Evolutionary conservation across 768 basidiomycete genomes (phyloP), one percentile per base, ranked within the genome.

Genomic region (Chiua virens): DNA sequence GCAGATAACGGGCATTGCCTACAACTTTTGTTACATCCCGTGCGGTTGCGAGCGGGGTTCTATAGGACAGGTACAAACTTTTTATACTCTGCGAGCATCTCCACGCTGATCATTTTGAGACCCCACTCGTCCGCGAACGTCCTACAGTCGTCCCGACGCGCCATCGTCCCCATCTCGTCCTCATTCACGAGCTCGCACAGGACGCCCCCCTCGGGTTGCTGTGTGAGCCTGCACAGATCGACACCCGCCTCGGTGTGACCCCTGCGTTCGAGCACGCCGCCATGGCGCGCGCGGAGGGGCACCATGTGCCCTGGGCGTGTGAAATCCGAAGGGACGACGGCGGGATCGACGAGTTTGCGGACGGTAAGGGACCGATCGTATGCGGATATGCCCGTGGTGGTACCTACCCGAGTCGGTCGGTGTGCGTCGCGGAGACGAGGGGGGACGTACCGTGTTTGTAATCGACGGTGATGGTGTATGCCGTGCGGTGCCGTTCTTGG

Each of bases 101-200:
- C 94, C 7, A 99, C 88, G 52, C 89, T 95, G 63, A 99, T 92
- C 85, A 97, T 91, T 66, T 89, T 93, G 48, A 98, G 64, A 9
- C 92, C 89, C 87, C 89, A 94, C 21, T 78, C 74, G 69, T 92
- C 84, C 11, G 97, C 95, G 64, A 99, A 98, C 34, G 82, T 79
- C 55, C 92, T 79, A 64, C 95, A 96, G 61, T 94, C 95, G 62
- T 98, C 95, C 32, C 93, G 74, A 17, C 95, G 76, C n/a, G 94
- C 91, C 97, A 99, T 99, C 15, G 79, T 84, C 0, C 97, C 97
- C 58, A 80, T 71, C 14, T 79, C 80, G 66, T 98, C 87, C 57
- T 98, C 92, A 48, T 98, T 96, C 15, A 98, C 94, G 34, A 98
- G 74, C 68, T 99, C 97, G 65, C 97, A 98, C 30, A 99, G 79